Evolutionary conservation across 495 filamentous ascomycete species (phyloP), one percentile per base, ranked within the genome.

Genomic region (Alectoria sarmentosa): DNA sequence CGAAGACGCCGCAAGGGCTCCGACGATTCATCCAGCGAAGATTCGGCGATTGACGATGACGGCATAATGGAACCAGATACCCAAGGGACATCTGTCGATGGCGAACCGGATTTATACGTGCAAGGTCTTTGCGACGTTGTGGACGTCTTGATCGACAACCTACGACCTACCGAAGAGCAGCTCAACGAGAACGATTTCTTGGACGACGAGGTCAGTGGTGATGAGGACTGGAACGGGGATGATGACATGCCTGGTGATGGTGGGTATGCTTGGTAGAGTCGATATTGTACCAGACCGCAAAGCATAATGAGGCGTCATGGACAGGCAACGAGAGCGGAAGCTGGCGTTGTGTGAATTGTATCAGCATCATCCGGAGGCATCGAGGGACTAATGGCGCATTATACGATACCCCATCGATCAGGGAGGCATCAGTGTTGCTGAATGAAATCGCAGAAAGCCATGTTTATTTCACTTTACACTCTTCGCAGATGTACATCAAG

Each of bases 51-150:
- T 2, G 69, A 72, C 19, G 66, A 73, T 8, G 67, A 74, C 44
- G 56, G 52, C 30, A 58, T 64, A 38, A 15, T 8, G 1, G 52
- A 55, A 30, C 52, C 52, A 6, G 49, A 57, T 34, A 44, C 30
- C 38, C 55, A 48, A 14, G 62, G 23, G 26, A 41, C 49, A 23
- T 60, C 49, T n/a, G 49, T 63, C 39, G 63, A 64, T n/a, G 30
- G 42, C 4, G 69, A 70, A 32, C 67, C 71, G 19, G 61, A 72
- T 26, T 63, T 73, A 3, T 77, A 80, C 64, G 74, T 87, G 21
- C 91, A 94, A 56, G 90, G 91, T 2, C 79, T 91, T 80, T 96
- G 92, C 73, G 80, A 91, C 32, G 76, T 84, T 41, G 90, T 96
- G n/a, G 83, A 85, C 54, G 81, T 96, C 54, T 78, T 84, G 26